A percentile compares a stretch with the other conserved stretches of the same genome.
phyloP scores from a whole-genome alignment of 371 early-diverging fungal species.

The Sporodiniella umbellata region DNA sequence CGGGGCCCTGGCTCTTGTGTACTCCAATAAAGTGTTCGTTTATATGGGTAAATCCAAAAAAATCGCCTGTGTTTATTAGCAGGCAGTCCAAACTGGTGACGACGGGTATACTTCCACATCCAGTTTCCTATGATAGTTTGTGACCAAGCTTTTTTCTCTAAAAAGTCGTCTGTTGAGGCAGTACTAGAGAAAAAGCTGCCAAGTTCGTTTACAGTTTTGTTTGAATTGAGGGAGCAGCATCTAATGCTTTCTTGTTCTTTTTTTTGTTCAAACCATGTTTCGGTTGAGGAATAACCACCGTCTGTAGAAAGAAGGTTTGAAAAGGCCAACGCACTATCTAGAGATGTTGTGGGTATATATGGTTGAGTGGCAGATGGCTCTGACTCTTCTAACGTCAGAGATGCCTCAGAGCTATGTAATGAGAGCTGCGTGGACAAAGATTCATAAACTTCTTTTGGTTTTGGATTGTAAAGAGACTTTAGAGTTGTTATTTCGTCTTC shows the following conservation, averaged over 20 bases:
- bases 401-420: no score
- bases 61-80: constrained; percentile 64
- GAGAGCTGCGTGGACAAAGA: no score
- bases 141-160: constrained; percentile 35
- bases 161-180: not conserved
- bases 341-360: not conserved
- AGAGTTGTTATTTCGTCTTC: not conserved
- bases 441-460: no score
- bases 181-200: no score
- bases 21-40: constrained; percentile 72
- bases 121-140: constrained; percentile 72
- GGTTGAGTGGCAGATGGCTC: no score
- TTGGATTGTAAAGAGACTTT: no score
- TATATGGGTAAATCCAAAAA: constrained; percentile 78
- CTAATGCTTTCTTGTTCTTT: not conserved
- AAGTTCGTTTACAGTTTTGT: no score
- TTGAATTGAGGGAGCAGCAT: no score
- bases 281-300: not conserved
- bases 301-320: not conserved
- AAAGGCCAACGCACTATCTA: not conserved
- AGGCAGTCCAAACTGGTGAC: constrained; percentile 44
- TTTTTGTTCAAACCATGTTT: not conserved
- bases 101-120: constrained; percentile 69
- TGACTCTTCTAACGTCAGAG: no score
- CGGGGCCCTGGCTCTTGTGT: constrained; percentile 54